Conservation (phyloP, 495 filamentous ascomycete species). For the Cairneyella variabilis region DNA sequence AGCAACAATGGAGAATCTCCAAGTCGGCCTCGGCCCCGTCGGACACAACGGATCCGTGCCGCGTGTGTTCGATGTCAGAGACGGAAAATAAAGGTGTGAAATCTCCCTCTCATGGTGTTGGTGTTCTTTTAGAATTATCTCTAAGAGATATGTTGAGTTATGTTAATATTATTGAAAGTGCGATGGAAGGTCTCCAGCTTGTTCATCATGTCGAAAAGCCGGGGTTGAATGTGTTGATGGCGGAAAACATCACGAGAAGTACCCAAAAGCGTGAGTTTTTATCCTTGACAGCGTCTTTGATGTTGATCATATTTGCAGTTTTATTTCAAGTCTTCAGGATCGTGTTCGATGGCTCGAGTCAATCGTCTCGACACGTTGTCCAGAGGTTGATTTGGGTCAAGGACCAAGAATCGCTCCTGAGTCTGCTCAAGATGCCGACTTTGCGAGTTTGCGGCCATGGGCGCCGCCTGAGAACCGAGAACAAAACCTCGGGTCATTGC, state of each 20-base stretch:
- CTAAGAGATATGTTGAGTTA: neutral
- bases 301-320: no score
- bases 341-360: conserved; percentile 42
- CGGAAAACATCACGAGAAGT: neutral
- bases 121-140: neutral
- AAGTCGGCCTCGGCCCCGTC: neutral
- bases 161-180: conserved; percentile 25
- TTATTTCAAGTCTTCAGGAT: conserved; percentile 31
- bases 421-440: neutral
- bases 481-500: no score
- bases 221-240: conserved; percentile 34
- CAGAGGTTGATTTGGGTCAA: conserved; percentile 30
- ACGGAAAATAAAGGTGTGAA: conserved; percentile 34
- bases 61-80: conserved; percentile 39
- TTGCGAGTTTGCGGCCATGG: neutral
- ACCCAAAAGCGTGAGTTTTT: no score
- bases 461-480: no score
- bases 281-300: no score
- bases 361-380: conserved; percentile 31
- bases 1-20: neutral
- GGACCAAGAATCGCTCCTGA: conserved; percentile 17
- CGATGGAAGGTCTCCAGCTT: conserved; percentile 30
- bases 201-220: conserved; percentile 37
- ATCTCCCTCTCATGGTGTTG: neutral
- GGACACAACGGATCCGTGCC: conserved; percentile 30